Conservation (phyloP, 2,329 filamentous ascomycete genomes). For the Pseudocercospora eumusae region DNA sequence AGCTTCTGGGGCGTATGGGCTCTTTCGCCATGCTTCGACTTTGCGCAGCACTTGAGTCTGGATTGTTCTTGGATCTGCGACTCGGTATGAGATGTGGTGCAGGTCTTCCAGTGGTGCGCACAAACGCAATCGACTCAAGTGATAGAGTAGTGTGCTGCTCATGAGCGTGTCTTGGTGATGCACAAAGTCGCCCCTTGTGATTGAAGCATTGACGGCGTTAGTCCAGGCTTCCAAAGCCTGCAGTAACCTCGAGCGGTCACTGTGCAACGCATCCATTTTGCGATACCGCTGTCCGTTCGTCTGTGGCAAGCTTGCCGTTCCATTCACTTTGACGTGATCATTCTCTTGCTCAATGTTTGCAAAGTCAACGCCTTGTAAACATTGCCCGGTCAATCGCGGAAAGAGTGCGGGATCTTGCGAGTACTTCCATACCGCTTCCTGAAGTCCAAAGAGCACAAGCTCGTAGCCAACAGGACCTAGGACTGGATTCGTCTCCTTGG, state of each 20-base stretch:
- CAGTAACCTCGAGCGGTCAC: conserved; percentile 16
- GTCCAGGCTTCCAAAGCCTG: conserved; percentile 20
- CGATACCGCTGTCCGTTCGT: not conserved
- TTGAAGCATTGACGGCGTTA: conserved; percentile 11
- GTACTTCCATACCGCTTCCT: conserved; percentile 26
- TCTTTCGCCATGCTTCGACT: conserved; percentile 18
- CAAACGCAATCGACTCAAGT: conserved; percentile 19
- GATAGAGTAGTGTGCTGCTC: conserved; percentile 22
- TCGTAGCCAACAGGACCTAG: conserved; percentile 24
- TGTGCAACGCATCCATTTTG: conserved; percentile 13
- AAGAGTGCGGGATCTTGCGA: conserved; percentile 27
- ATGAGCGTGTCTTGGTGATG: conserved; percentile 20
- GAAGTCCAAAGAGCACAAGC: conserved; percentile 24
- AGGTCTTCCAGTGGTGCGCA: conserved; percentile 22
- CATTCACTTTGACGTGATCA: not conserved
- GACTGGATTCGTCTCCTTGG: conserved; percentile 19
- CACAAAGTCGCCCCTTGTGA: conserved; percentile 15
- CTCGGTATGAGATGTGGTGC: conserved; percentile 24
- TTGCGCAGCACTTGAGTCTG: conserved; percentile 14
- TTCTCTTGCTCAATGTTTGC: conserved; percentile 1
- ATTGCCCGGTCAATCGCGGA: conserved; percentile 20
- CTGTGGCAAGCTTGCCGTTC: not conserved
- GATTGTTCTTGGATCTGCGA: conserved; percentile 16
- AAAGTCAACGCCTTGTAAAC: conserved; percentile 7
- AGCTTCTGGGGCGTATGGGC: conserved; percentile 17